Conservation (phyloP, 139 green algal genomes). For the Gonium pectorale region DNA sequence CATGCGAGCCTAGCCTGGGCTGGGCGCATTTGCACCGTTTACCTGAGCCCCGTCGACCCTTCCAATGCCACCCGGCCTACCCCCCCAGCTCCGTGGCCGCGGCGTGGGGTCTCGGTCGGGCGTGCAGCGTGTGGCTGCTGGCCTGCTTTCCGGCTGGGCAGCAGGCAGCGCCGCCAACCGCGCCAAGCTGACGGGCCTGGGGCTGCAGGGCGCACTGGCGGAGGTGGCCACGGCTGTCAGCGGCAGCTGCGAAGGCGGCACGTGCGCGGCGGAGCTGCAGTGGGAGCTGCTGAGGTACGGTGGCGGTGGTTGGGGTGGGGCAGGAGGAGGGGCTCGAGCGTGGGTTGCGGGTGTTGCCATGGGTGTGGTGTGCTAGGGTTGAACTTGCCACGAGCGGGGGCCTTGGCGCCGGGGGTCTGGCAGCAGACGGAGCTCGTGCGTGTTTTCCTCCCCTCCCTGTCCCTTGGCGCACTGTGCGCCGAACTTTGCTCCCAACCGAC, state of each 20-base stretch:
- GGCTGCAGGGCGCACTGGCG: constrained; percentile 51
- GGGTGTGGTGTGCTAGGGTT: no score
- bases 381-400: no score
- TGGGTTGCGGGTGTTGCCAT: no score
- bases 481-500: no score
- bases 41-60: not conserved
- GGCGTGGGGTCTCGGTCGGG: constrained; percentile 10
- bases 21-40: no score
- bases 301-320: not conserved
- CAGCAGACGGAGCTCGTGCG: no score
- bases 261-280: constrained; percentile 43
- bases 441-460: no score
- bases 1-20: no score
- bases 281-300: constrained; percentile 48
- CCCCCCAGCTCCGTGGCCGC: not conserved
- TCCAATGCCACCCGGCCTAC: not conserved
- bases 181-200: constrained; percentile 57
- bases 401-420: no score
- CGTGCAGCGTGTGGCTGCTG: constrained; percentile 35
- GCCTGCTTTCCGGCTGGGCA: constrained; percentile 55
- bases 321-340: not conserved
- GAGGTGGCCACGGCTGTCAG: constrained; percentile 46
- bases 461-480: no score
- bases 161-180: constrained; percentile 55
- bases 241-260: not conserved